These are phyloP conservation scores for Elaeagnus macrophylla DNA, from an alignment of 306 rosid species.

Conservation along the genomic window DNA sequence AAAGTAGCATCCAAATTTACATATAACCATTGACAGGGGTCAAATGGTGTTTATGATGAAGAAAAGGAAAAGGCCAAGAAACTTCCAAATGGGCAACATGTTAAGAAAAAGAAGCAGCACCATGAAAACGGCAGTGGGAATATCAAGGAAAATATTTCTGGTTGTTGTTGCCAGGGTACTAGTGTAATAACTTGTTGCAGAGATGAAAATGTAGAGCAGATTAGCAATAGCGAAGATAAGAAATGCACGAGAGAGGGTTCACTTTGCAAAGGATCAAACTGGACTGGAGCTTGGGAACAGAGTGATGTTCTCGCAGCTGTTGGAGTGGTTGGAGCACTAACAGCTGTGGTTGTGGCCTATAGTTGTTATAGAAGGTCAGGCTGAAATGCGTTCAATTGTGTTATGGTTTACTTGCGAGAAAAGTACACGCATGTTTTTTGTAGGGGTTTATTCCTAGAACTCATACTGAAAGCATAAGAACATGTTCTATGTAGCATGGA, in stretches of 20 bases:
- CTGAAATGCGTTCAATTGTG: constrained; percentile 16
- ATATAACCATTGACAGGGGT: constrained; percentile 29
- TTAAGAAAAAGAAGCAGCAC: constrained; percentile 13
- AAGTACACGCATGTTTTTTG: constrained; percentile 18
- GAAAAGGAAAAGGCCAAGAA: constrained; percentile 21
- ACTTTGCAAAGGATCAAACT: constrained; percentile 21
- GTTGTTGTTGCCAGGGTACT: constrained; percentile 64
- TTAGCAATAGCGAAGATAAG: constrained; percentile 20
- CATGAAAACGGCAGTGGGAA: constrained; percentile 20
- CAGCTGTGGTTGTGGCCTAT: constrained; percentile 60
- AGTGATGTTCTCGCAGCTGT: constrained; percentile 30
- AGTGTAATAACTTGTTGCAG: constrained; percentile 73
- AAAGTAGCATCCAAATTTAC: neutral
- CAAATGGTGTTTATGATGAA: constrained; percentile 32
- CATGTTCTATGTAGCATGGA: too few species aligned
- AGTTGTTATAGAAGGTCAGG: constrained; percentile 54
- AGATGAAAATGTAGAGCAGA: constrained; percentile 45
- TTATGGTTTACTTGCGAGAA: constrained; percentile 18
- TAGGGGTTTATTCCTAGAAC: constrained; percentile 3
- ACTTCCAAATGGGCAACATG: constrained; percentile 24
- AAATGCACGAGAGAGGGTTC: constrained; percentile 25
- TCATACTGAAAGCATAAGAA: too few species aligned
- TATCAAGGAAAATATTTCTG: constrained; percentile 23
- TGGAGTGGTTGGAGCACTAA: constrained; percentile 51
- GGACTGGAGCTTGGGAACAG: constrained; percentile 42